Conservation (phyloP, 345 rosid genomes). For the Tarenaya hassleriana region DNA sequence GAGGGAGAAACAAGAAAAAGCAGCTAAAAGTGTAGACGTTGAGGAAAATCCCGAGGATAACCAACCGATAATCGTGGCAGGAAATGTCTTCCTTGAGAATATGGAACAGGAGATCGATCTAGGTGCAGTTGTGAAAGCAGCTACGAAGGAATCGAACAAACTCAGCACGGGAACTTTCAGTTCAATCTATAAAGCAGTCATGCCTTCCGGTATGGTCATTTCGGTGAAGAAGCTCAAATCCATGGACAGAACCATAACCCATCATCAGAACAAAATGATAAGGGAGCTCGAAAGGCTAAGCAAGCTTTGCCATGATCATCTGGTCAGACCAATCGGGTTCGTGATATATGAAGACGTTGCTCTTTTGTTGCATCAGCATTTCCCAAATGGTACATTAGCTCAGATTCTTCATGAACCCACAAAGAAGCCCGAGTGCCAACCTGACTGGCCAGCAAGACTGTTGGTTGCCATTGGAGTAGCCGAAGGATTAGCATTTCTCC, state of each 20-base stretch:
- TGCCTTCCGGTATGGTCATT: slow-evolving; percentile 88
- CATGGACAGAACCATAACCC: too few relatives aligned
- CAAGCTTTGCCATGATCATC: slow-evolving; percentile 87
- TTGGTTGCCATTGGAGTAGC: slow-evolving; percentile 86
- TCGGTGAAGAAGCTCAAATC: too few relatives aligned
- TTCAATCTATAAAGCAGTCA: slow-evolving; percentile 71
- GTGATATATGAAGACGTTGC: slow-evolving; percentile 90
- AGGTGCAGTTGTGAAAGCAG: slow-evolving; percentile 73
- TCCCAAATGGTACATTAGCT: slow-evolving; percentile 73
- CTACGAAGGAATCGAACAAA: slow-evolving; percentile 76
- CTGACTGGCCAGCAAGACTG: slow-evolving; percentile 86
- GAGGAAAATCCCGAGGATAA: too few relatives aligned
- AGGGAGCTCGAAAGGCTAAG: too few relatives aligned
- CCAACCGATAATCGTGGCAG: slow-evolving; percentile 65
- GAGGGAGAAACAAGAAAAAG: slow-evolving; percentile 94
- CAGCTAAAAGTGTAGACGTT: slow-evolving; percentile 41
- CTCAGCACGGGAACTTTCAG: slow-evolving; percentile 84
- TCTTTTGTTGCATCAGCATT: slow-evolving; percentile 75
- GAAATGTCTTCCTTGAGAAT: slow-evolving; percentile 77
- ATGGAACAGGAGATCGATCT: slow-evolving; percentile 88
- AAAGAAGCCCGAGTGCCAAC: slow-evolving; percentile 58
- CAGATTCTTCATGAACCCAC: slow-evolving; percentile 73
- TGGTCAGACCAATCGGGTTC: slow-evolving; percentile 72
- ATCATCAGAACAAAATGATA: too few relatives aligned
- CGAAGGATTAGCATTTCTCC: slow-evolving; percentile 86